These are phyloP conservation scores for Saururus chinensis DNA, from an alignment of 164 flowering plant genomes.

Conservation along the genomic window DNA sequence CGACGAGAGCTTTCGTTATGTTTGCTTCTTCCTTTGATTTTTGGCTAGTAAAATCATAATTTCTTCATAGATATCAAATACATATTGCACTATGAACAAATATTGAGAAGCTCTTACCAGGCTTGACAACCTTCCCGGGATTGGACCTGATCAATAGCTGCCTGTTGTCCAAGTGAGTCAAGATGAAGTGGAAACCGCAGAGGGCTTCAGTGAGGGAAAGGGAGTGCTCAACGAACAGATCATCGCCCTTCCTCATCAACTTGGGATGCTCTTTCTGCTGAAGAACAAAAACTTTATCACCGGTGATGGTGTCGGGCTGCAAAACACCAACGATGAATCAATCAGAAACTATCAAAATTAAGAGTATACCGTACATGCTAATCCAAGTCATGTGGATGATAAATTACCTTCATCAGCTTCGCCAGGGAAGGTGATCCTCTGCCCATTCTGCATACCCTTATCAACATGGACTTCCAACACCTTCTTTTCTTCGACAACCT, in stretches of 20 bases:
- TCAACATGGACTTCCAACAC: slow-evolving; percentile 79
- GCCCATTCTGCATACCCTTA: slow-evolving; percentile 88
- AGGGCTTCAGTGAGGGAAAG: slow-evolving; percentile 70
- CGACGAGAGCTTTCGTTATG: no score
- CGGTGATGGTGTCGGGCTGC: slow-evolving; percentile 87
- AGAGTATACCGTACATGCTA: no score
- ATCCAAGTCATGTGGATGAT: neutral
- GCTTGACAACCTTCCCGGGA: slow-evolving; percentile 86
- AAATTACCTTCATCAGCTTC: slow-evolving; percentile 64
- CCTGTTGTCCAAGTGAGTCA: slow-evolving; percentile 73
- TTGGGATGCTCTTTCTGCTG: slow-evolving; percentile 86
- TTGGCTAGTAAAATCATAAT: no score
- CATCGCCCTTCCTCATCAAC: slow-evolving; percentile 82
- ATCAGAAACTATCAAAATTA: no score
- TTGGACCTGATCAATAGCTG: slow-evolving; percentile 71
- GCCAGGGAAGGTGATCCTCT: slow-evolving; percentile 79
- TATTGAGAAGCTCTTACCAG: slow-evolving; percentile 34
- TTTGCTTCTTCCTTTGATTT: no score
- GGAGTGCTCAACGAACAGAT: slow-evolving; percentile 65
- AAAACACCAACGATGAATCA: slow-evolving; percentile 2
- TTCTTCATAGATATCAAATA: neutral
- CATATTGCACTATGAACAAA: neutral
- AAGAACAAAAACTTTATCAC: slow-evolving; percentile 75
- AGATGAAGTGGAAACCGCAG: slow-evolving; percentile 67
- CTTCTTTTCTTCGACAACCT: slow-evolving; percentile 81